Evolutionary conservation across 2,329 filamentous ascomycete genomes (phyloP).

Genomic region (Exophiala sideris): DNA sequence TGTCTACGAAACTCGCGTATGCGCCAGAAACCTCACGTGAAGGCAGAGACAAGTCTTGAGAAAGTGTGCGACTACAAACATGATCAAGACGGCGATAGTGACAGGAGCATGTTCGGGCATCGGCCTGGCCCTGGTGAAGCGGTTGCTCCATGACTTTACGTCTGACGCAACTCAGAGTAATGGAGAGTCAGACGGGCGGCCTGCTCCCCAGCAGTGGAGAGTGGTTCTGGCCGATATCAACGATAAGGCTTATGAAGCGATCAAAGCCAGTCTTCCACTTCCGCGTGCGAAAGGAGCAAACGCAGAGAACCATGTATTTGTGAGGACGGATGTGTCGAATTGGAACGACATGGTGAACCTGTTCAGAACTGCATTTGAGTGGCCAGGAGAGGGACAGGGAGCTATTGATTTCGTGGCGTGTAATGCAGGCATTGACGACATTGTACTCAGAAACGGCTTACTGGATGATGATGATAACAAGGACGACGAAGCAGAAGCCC

Average conservation of each 20-base stretch:
- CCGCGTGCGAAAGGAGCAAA: background rate
- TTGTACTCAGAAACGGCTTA: no score
- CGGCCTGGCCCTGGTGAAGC: no score
- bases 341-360: conserved; percentile 51
- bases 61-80: no score
- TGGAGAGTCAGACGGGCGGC: no score
- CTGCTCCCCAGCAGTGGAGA: conserved; percentile 41
- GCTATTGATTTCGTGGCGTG: conserved; percentile 47
- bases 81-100: no score
- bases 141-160: no score
- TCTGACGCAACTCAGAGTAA: no score
- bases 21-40: no score
- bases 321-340: conserved; percentile 47
- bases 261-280: background rate
- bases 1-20: no score
- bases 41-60: no score
- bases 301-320: conserved; percentile 31
- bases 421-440: conserved; percentile 55
- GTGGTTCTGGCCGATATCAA: conserved; percentile 57
- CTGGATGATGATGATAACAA: background rate
- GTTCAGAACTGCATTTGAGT: conserved; percentile 49
- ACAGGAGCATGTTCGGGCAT: no score
- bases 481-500: background rate
- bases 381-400: conserved; percentile 32
- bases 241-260: conserved; percentile 1